Evolutionary conservation across 495 filamentous ascomycete genomes (phyloP).

Genomic region (Aspergillus nidulans): DNA sequence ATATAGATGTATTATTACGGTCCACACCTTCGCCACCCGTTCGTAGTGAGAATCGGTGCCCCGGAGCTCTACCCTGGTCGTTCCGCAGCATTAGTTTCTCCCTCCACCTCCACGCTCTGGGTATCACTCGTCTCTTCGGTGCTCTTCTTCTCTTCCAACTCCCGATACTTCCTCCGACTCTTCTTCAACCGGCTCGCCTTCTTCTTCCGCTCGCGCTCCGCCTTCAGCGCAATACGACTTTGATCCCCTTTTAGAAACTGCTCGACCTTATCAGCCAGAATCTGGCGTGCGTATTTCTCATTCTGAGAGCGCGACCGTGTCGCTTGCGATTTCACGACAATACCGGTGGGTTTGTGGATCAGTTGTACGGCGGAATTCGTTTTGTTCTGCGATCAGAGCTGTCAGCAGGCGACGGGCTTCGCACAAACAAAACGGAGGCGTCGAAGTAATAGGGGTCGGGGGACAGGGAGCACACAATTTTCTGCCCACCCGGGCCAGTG

Average conservation of each 20-base stretch:
- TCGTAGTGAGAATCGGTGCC: not conserved
- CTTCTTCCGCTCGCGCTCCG: constrained; percentile 50
- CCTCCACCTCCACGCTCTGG: not conserved
- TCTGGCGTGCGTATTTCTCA: constrained; percentile 73
- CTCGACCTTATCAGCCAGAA: constrained; percentile 77
- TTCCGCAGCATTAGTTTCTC: not conserved
- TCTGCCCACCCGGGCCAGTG: constrained; percentile 90
- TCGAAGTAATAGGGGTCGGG: not conserved
- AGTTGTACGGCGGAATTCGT: constrained; percentile 93
- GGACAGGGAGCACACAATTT: constrained; percentile 53
- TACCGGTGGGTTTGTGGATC: constrained; percentile 79
- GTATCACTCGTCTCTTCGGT: constrained; percentile 27
- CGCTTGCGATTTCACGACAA: constrained; percentile 88
- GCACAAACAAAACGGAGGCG: not conserved
- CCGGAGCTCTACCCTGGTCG: not conserved
- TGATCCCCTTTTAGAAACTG: constrained; percentile 55
- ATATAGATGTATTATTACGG: not conserved
- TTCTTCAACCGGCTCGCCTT: constrained; percentile 67
- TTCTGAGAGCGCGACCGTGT: constrained; percentile 87
- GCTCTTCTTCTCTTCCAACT: constrained; percentile 46
- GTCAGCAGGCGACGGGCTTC: not conserved
- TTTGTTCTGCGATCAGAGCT: constrained; percentile 70
- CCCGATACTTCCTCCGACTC: constrained; percentile 59
- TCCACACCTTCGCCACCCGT: not conserved
- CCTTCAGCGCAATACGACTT: constrained; percentile 54